Base-by-base conservation (phyloP, 805 yeast species). In the Ogataea glucozyma region DNA sequence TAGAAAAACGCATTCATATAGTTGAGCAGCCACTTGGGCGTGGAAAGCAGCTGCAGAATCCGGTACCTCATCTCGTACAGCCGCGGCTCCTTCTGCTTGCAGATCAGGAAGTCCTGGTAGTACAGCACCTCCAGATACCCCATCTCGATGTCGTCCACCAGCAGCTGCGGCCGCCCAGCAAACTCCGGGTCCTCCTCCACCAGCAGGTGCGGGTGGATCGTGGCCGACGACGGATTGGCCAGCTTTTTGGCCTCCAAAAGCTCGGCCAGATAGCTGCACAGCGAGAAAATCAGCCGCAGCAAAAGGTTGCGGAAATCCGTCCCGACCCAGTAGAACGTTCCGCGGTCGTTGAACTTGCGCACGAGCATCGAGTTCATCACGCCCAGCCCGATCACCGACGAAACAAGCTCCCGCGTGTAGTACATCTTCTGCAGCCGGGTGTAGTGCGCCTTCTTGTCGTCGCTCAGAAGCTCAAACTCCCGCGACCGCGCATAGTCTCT, bases 1-100 rank as follows among this genome's bases (percentile, higher is more conserved):
- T 56, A 61, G 44, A 56, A 61, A 38, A 62, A 59, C 13, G 57
- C 59, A 38, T 56, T 52, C 20, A 62, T 18, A n/a, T 50, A 52
- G 14, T 47, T 48, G 3, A 59, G 37, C 22, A 60, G 35, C 10
- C 48, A 37, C 20, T 40, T 24, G 11, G 62, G 54, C 21, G 52
- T 45, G 4, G 41, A 19, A n/a, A 52, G 40, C 17, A 54, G 33
- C 22, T 38, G 19, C 33, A 50, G 46, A 7, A 59, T 21, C 23
- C 43, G 41, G n/a, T 32, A 27, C 16, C 38, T 38, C 14, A 48
- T 38, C n/a, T 24, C 20, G 24, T 20, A 5, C 21, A 8, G 1
- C 6, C 31, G 21, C 12, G 26, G 20, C 24, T 23, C 17, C 14
- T 30, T 22, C 26, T 33, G 21, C 14, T 38, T 40, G 11, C 26